Percentiles rank a stretch among this genome's conserved stretches.
These are phyloP conservation scores for Colletotrichum horii DNA, from an alignment of 2,329 filamentous ascomycete genomes.

Conservation along the genomic window DNA sequence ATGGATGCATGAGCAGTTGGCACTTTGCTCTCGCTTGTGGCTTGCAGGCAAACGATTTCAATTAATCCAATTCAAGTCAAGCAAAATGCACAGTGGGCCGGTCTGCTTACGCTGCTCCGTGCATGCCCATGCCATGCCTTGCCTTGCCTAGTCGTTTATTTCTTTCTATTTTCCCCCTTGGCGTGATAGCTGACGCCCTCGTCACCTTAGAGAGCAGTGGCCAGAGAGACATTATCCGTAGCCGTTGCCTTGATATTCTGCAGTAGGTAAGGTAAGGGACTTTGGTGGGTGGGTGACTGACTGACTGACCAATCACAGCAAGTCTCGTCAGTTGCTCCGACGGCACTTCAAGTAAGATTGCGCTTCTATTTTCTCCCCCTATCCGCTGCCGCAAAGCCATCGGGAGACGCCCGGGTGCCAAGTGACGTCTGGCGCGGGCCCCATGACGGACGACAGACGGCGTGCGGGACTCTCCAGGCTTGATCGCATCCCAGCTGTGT, in stretches of 20 bases:
- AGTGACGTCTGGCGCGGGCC: constrained; percentile 1
- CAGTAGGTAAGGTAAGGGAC: not conserved
- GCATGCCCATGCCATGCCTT: not conserved
- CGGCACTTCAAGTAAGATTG: not conserved
- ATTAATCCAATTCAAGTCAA: not conserved
- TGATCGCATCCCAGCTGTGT: constrained; percentile 2
- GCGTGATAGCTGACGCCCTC: not conserved
- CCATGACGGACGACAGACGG: not conserved
- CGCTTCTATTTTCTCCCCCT: constrained; percentile 3
- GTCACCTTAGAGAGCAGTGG: not conserved
- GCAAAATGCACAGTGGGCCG: not conserved
- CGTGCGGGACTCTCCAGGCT: not conserved
- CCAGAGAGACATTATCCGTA: not conserved
- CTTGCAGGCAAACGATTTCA: not conserved
- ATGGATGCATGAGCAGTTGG: not conserved
- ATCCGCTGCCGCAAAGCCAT: not conserved
- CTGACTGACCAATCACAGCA: not conserved
- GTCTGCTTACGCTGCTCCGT: not conserved
- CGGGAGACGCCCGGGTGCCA: not conserved
- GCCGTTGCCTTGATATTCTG: not conserved
- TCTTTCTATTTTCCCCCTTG: not conserved
- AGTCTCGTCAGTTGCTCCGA: not conserved
- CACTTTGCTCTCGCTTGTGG: not conserved
- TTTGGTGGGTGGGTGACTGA: not conserved
- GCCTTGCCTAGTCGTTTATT: not conserved